These are phyloP conservation scores for Nymphaea colorata DNA, from an alignment of 164 flowering plant species.

Conservation along the genomic window DNA sequence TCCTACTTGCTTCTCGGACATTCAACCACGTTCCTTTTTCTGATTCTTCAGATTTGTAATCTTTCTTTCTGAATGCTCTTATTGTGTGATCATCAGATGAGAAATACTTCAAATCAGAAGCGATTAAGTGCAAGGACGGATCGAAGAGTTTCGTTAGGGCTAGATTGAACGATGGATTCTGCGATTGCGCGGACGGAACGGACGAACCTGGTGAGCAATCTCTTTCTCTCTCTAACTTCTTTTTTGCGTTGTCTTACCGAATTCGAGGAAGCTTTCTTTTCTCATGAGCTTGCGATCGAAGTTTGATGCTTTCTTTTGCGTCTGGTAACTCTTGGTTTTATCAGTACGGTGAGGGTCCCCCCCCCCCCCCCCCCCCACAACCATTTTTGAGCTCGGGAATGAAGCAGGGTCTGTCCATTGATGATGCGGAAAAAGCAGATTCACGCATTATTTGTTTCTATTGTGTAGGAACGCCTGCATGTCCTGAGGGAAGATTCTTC, in stretches of 20 bases:
- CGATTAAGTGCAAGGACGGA: constrained; percentile 72
- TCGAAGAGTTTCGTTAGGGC: constrained; percentile 51
- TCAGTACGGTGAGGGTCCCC: neutral
- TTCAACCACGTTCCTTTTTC: neutral
- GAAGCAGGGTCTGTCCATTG: neutral
- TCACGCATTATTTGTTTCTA: neutral
- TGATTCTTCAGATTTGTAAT: neutral
- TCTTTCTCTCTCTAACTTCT: neutral
- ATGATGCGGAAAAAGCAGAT: neutral
- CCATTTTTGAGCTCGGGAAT: neutral
- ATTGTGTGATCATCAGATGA: constrained; percentile 31
- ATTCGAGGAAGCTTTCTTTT: too few species aligned
- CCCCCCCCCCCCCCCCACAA: too few species aligned
- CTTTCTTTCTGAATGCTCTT: neutral
- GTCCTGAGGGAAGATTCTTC: constrained; percentile 72
- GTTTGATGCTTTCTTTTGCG: neutral
- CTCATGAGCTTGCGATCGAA: neutral
- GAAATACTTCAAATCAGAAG: constrained; percentile 40
- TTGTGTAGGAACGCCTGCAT: constrained; percentile 80
- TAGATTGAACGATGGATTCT: constrained; percentile 80
- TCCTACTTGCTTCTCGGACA: neutral
- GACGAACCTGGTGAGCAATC: constrained; percentile 69
- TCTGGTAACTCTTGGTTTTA: neutral
- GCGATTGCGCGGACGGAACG: constrained; percentile 84
- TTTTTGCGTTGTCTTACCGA: too few species aligned